Base-by-base conservation (phyloP, 768 basidiomycete species). In the Mycena floridula region DNA sequence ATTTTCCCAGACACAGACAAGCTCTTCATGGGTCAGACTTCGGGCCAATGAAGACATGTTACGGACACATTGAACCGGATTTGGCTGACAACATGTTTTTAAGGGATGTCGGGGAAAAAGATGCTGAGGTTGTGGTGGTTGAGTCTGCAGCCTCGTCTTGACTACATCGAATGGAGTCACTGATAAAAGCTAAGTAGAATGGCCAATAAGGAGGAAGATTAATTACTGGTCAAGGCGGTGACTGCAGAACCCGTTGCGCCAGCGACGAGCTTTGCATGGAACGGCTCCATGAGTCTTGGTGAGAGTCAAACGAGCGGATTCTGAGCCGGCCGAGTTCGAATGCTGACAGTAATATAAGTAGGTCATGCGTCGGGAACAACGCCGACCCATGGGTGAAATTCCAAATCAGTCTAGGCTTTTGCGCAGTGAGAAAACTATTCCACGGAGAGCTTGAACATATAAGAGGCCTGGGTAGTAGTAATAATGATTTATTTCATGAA, bases 131-230 rank as follows among this genome's bases (percentile, higher is more conserved):
- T 62, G 61, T 18, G 73, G 68, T n/a, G 83, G 84, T 60, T 89
- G 92, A 0, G 96, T 98, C 62, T 99, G 96, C 15, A 99, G 69
- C 23, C 96, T 81, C 11, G 95, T 98, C 64, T 98, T 98, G 53
- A 98, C 77, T 44, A 99, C 92, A 65, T 99, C 96, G 62, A 99
- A 99, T 3, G 96, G 96, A 3, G 95, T 98, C 96, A 99, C 95
- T 98, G 59, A 8, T 46, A 46, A 25, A 25, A 43, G 32, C n/a
- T 27, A 52, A n/a, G 47, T 25, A 54, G 44, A 23, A 43, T 22
- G n/a, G 43, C 21, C 36, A 9, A 8, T 12, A 5, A 5, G 18
- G 25, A 41, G 15, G 22, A 16, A 42, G 23, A 15, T 8, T 4
- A 66, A 80, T 28, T 58, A 88, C 89, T 92, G 6, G 89, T 89